These are phyloP conservation scores for Xylariaceae sp. DNA, from an alignment of 2,329 filamentous ascomycete species.

Conservation along the genomic window DNA sequence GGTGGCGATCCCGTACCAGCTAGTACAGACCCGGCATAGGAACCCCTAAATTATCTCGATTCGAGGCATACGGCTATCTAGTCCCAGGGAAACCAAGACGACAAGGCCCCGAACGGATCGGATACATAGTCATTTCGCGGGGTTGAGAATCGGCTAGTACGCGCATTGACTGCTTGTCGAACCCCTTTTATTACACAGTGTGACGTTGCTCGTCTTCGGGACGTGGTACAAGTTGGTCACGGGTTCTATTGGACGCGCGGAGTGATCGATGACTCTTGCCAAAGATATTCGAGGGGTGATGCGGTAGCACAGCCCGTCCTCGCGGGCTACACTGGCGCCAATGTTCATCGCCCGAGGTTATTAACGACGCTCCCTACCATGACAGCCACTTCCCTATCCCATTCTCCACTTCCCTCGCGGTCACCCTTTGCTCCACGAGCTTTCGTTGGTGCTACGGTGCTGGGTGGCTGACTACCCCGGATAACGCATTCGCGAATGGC, in stretches of 20 bases:
- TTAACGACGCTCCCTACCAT: constrained; percentile 83
- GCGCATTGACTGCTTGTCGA: background rate
- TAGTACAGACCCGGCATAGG: background rate
- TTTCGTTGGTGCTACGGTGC: constrained; percentile 42
- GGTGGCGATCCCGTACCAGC: background rate
- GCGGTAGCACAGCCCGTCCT: background rate
- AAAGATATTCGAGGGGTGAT: background rate
- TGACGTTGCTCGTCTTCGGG: background rate
- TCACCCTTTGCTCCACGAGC: constrained; percentile 38
- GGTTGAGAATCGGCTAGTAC: background rate
- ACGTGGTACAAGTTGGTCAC: background rate
- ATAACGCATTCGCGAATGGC: constrained; percentile 79
- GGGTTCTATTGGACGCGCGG: background rate
- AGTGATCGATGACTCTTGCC: background rate
- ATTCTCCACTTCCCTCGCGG: constrained; percentile 49
- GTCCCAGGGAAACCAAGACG: background rate
- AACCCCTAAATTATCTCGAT: background rate
- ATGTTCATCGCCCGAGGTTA: constrained; percentile 41
- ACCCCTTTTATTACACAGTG: background rate
- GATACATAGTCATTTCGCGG: background rate
- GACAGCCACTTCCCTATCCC: constrained; percentile 89
- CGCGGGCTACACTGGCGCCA: background rate
- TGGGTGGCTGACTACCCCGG: constrained; percentile 65
- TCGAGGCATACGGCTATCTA: background rate
- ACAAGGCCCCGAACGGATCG: background rate